Evolutionary conservation across 352 stramenopile genomes (phyloP).

Genomic region (Pythium angustatum): DNA sequence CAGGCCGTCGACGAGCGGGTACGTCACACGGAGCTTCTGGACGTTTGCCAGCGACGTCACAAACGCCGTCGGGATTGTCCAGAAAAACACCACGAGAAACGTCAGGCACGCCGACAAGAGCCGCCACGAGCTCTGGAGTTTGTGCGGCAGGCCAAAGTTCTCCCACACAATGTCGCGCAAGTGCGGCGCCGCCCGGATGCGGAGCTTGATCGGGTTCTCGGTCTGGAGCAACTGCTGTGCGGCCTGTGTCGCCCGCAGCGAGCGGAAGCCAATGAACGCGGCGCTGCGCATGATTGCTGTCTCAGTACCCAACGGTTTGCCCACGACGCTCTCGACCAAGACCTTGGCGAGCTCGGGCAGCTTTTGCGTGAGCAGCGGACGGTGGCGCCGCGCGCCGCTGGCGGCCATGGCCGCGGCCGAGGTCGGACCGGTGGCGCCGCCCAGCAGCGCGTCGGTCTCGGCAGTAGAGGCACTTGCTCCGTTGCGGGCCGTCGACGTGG

Average conservation of each 20-base stretch:
- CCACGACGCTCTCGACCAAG: constrained; percentile 27
- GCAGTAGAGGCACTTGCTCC: too few relatives aligned
- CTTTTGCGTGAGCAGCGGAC: constrained; percentile 15
- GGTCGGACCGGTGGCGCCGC: not conserved
- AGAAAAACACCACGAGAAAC: constrained; percentile 70
- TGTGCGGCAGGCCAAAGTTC: constrained; percentile 70
- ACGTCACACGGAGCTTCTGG: constrained; percentile 57
- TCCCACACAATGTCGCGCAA: constrained; percentile 74
- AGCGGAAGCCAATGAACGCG: constrained; percentile 72
- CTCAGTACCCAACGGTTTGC: constrained; percentile 35
- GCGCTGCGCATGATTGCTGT: constrained; percentile 54
- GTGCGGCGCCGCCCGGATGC: constrained; percentile 60
- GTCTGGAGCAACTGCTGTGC: constrained; percentile 76
- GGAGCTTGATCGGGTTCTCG: constrained; percentile 62
- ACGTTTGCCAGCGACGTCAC: constrained; percentile 74
- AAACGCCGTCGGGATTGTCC: constrained; percentile 78
- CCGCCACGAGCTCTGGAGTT: constrained; percentile 62
- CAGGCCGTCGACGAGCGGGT: constrained; percentile 43
- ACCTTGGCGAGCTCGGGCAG: constrained; percentile 34
- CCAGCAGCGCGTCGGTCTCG: constrained; percentile 11
- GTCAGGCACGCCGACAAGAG: constrained; percentile 55
- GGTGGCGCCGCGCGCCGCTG: not conserved
- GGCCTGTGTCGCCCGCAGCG: constrained; percentile 62
- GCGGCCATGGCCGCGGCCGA: not conserved
- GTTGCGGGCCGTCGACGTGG: too few relatives aligned